phyloP scores from a whole-genome alignment of 106 monocot genomes.

The Dactylorhiza incarnata region DNA sequence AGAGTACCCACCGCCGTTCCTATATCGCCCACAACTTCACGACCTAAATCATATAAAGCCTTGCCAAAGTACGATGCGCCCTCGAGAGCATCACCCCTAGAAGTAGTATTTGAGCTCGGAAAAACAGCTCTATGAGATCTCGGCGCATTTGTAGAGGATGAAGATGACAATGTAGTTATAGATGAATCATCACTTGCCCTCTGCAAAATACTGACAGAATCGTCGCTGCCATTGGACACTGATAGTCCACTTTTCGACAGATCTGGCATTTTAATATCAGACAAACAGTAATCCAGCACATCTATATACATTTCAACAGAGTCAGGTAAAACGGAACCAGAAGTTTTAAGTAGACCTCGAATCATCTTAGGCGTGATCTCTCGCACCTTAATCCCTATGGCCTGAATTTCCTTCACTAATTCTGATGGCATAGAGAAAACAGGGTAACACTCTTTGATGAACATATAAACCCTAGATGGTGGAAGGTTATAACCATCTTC shows the following conservation, averaged over 20 bases:
- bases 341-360: conserved; percentile 77
- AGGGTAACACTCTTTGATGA: conserved; percentile 96
- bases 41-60: conserved; percentile 93
- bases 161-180: conserved; percentile 11
- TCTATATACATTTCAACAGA: conserved; percentile 75
- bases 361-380: conserved; percentile 98
- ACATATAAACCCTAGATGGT: conserved; percentile 71
- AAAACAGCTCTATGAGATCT: conserved; percentile 20
- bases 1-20: conserved; percentile 41
- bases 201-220: conserved; percentile 10
- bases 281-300: conserved; percentile 93
- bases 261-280: conserved; percentile 52
- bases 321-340: conserved; percentile 51
- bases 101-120: conserved; percentile 16
- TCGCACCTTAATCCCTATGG: conserved; percentile 67
- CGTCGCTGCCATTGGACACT: conserved; percentile 2
- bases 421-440: conserved; percentile 95
- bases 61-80: conserved; percentile 73
- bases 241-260: conserved; percentile 15
- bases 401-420: conserved; percentile 83
- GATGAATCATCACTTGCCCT: conserved; percentile 18
- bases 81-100: conserved; percentile 77
- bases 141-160: conserved; percentile 19
- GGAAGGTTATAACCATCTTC: conserved; percentile 42
- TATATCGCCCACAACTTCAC: conserved; percentile 93